Base-by-base conservation (phyloP, 176 grass and related monocot species). In the Avena sativa region DNA sequence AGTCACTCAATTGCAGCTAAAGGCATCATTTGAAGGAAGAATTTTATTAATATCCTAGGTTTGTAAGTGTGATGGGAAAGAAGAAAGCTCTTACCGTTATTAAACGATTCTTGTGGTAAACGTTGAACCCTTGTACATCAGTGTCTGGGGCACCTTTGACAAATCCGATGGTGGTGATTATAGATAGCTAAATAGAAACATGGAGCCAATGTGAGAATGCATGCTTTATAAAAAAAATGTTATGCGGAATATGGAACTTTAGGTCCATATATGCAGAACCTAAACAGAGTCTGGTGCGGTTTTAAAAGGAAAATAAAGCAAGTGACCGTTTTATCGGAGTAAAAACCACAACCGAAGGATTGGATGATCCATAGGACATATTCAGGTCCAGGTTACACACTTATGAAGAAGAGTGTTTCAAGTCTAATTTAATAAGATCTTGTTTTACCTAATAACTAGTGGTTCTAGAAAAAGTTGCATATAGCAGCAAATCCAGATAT, bases 81-180 rank as follows among this genome's bases (percentile, higher is more conserved):
- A 67, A 80, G 57, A 86, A 67, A 76, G 58, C 28, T 76, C 93
- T 94, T 82, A 98, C 96, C 90, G 71, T 76, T 89, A 98, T 98
- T 80, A 98, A 84, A 75, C 96, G 92, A 82, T 98, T 98, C 81
- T 96, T 98, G 90, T 98, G 96, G 77, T 98, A 98, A 57, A 98
- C 88, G 66, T 98, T 98, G 78, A 92, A 98, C 53, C 96, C 96
- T 80, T 98, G 93, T 78, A 98, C 91, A 88, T 96, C 94, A 81
- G 95, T 83, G 21, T 94, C 88, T 55, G 96, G 96, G 83, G 96
- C 93, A 75, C 96, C 96, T 91, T 94, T 95, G 48, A 94, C 83
- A 94, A 92, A 98, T 47, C 96, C 96, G 58, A 98, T 90, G 53
- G 96, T 98, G 21, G 96, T 98, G 34, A 98, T 84, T 85, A 91